Evolutionary conservation across 2,329 filamentous ascomycete genomes (phyloP).

Genomic region (Trichoderma asperellum): DNA sequence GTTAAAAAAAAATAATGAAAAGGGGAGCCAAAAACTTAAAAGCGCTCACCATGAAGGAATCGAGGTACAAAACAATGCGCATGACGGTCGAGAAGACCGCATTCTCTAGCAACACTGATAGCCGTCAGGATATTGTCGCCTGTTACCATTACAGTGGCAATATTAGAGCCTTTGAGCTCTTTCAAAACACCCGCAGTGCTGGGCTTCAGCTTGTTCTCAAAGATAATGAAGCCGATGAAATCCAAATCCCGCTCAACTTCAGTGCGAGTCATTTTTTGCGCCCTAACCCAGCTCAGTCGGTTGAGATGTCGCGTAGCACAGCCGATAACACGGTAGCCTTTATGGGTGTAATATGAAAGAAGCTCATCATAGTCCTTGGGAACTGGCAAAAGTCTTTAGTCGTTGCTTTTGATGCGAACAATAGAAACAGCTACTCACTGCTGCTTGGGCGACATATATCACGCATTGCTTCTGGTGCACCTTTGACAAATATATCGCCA

Average conservation of each 20-base stretch:
- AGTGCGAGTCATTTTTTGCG: conserved; percentile 87
- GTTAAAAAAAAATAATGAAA: background rate
- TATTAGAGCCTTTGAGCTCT: conserved; percentile 80
- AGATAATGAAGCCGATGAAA: conserved; percentile 96
- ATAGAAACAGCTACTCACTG: conserved; percentile 55
- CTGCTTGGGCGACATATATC: conserved; percentile 86
- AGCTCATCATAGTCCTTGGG: conserved; percentile 89
- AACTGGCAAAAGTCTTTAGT: conserved; percentile 50
- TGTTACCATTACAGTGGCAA: conserved; percentile 93
- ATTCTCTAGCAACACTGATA: conserved; percentile 92
- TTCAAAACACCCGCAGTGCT: conserved; percentile 79
- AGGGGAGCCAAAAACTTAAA: background rate
- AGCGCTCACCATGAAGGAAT: conserved; percentile 69
- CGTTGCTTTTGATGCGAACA: background rate
- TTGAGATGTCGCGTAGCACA: conserved; percentile 88
- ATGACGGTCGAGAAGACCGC: conserved; percentile 75
- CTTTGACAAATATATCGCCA: conserved; percentile 91
- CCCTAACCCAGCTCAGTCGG: conserved; percentile 90
- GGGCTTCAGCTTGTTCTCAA: conserved; percentile 97
- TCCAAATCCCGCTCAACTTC: conserved; percentile 83
- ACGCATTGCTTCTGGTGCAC: conserved; percentile 93
- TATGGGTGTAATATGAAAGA: conserved; percentile 87
- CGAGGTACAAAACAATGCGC: conserved; percentile 92
- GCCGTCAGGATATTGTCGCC: conserved; percentile 97
- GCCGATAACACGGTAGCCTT: conserved; percentile 94